Percentiles rank a stretch among this genome's conserved stretches.
These are phyloP conservation scores for Hyparrhenia diplandra DNA, from an alignment of 176 grass and related monocot species.

Conservation along the genomic window DNA sequence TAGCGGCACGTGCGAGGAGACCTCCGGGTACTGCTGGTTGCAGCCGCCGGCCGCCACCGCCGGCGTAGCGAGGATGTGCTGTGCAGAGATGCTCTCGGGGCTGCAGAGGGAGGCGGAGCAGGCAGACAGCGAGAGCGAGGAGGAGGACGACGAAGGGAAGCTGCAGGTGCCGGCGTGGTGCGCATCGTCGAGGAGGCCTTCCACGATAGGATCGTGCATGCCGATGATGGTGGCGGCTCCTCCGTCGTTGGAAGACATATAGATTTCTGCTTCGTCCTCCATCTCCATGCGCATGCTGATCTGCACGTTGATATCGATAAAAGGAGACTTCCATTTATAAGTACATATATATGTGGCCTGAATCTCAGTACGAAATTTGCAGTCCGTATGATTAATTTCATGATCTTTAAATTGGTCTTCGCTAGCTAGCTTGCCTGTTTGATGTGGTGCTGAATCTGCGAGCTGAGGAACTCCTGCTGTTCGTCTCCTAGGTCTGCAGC, in stretches of 20 bases:
- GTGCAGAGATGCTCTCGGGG: slow-evolving; percentile 15
- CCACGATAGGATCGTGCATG: not conserved
- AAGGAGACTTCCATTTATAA: not conserved
- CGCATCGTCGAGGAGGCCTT: not conserved
- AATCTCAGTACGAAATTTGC: not conserved
- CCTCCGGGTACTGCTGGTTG: too few relatives aligned
- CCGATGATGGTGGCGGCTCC: not conserved
- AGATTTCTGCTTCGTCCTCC: slow-evolving; percentile 12
- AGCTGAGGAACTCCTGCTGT: slow-evolving; percentile 2
- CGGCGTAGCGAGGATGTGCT: not conserved
- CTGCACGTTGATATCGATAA: slow-evolving; percentile 8
- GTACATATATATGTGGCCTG: not conserved
- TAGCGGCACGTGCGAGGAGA: not conserved
- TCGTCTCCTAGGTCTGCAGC: not conserved
- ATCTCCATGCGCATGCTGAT: slow-evolving; percentile 44
- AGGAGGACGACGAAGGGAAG: not conserved
- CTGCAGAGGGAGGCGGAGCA: slow-evolving; percentile 36
- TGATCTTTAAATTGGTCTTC: not conserved
- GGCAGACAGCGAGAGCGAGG: slow-evolving; percentile 18
- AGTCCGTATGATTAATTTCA: not conserved
- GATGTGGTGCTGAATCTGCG: slow-evolving; percentile 29
- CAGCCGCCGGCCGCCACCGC: not conserved
- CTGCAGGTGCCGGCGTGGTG: not conserved
- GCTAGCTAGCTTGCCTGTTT: slow-evolving; percentile 37
- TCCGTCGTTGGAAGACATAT: not conserved